These are phyloP conservation scores for Arabis alpina DNA, from an alignment of 345 rosid genomes.

Conservation along the genomic window DNA sequence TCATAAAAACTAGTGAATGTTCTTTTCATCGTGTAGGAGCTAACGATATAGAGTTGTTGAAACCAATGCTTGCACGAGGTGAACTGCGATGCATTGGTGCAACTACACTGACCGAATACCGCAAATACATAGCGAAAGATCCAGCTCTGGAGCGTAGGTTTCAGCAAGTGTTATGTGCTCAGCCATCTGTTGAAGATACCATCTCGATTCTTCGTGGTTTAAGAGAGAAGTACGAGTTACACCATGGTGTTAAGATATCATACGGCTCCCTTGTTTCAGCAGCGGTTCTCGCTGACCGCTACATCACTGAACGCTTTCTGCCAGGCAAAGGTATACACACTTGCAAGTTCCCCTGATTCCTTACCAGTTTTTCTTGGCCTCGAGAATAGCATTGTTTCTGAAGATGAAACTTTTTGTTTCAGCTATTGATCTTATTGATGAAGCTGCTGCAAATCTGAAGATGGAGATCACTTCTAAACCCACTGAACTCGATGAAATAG, in stretches of 20 bases:
- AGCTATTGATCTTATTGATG: slow-evolving; percentile 98
- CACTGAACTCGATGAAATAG: slow-evolving; percentile 85
- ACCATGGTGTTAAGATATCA: slow-evolving; percentile 93
- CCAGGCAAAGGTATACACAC: slow-evolving; percentile 83
- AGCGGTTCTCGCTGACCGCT: slow-evolving; percentile 84
- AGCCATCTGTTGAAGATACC: slow-evolving; percentile 93
- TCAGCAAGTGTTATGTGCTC: slow-evolving; percentile 92
- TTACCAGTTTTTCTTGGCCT: background rate
- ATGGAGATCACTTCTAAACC: slow-evolving; percentile 99
- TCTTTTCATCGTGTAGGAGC: slow-evolving; percentile 55
- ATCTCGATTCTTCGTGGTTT: slow-evolving; percentile 89
- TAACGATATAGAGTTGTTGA: slow-evolving; percentile 76
- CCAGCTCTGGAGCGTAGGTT: slow-evolving; percentile 92
- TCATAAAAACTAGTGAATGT: slow-evolving; percentile 1
- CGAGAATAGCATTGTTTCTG: background rate
- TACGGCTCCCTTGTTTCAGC: slow-evolving; percentile 91
- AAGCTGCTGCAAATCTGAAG: slow-evolving; percentile 96
- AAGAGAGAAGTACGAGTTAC: slow-evolving; percentile 85
- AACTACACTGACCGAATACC: slow-evolving; percentile 83
- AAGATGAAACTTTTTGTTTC: slow-evolving; percentile 38
- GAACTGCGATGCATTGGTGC: slow-evolving; percentile 95
- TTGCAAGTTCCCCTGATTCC: background rate
- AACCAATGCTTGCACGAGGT: slow-evolving; percentile 94
- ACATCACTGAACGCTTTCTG: slow-evolving; percentile 88
- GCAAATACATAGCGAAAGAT: slow-evolving; percentile 91